phyloP scores from a whole-genome alignment of 2,329 filamentous ascomycete species.

The Exophiala mesophila region DNA sequence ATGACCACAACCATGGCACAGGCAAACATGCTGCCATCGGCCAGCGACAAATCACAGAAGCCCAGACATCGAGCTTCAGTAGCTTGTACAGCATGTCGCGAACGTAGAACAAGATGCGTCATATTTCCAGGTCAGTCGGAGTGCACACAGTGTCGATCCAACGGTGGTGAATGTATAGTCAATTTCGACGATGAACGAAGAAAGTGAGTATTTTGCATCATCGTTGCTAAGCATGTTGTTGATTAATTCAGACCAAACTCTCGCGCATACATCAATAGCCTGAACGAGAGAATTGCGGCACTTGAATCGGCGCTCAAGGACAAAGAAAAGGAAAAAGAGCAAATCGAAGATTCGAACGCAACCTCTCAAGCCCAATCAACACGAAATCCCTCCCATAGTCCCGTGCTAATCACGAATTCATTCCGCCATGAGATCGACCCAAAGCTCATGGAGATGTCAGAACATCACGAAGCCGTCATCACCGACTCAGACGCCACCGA shows the following conservation, averaged over 20 bases:
- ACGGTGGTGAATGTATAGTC: slow-evolving; percentile 5
- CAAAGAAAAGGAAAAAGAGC: background rate
- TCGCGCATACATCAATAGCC: slow-evolving; percentile 4
- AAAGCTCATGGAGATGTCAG: background rate
- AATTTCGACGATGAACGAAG: slow-evolving; percentile 9
- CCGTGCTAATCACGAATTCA: background rate
- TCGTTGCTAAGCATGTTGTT: background rate
- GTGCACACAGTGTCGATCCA: slow-evolving; percentile 6
- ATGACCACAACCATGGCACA: slow-evolving; percentile 2
- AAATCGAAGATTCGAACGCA: background rate
- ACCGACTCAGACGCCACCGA: background rate
- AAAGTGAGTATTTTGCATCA: background rate
- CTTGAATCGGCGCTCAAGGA: slow-evolving; percentile 3
- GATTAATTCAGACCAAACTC: slow-evolving; percentile 2
- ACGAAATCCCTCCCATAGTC: background rate
- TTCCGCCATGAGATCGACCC: background rate
- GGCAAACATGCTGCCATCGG: slow-evolving; percentile 4
- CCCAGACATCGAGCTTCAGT: slow-evolving; percentile 11
- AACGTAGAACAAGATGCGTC: slow-evolving; percentile 11
- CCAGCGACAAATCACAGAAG: slow-evolving; percentile 7
- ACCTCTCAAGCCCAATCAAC: background rate
- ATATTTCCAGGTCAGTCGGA: slow-evolving; percentile 5
- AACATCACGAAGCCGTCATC: background rate
- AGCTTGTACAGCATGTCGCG: slow-evolving; percentile 7
- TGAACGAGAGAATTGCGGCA: slow-evolving; percentile 5